phyloP scores from a whole-genome alignment of 228 moss, liverwort and hornwort species.

The Sphagnum magellanicum region DNA sequence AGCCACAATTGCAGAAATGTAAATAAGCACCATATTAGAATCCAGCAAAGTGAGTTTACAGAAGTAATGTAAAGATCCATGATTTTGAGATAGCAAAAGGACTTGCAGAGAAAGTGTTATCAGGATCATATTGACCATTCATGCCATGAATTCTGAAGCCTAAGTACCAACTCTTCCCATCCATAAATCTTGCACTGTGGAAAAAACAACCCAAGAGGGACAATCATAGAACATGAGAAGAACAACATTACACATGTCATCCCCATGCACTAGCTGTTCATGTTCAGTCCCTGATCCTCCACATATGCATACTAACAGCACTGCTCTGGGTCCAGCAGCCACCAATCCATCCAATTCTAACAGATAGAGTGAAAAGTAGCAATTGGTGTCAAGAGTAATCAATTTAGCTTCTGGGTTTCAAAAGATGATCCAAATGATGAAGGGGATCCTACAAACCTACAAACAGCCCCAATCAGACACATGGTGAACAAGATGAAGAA shows the following conservation, averaged over 20 bases:
- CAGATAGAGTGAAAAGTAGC: neutral
- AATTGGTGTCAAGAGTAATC: neutral
- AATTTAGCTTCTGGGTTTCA: neutral
- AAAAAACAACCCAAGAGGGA: neutral
- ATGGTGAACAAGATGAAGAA: constrained; percentile 70
- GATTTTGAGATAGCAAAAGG: neutral
- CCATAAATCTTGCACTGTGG: constrained; percentile 63
- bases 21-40: neutral
- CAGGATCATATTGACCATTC: constrained; percentile 64
- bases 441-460: constrained; percentile 36
- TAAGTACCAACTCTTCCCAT: constrained; percentile 67
- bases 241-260: neutral
- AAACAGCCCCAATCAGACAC: constrained; percentile 80
- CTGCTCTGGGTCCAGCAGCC: no score
- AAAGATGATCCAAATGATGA: neutral
- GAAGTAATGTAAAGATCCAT: neutral
- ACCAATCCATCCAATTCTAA: neutral
- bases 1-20: neutral
- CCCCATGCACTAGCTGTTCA: neutral
- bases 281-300: no score
- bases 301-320: no score
- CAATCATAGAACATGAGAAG: neutral
- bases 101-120: constrained; percentile 46
- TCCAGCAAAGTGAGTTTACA: neutral
- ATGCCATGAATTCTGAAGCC: constrained; percentile 46